phyloP scores from a whole-genome alignment of 768 basidiomycete species.

The Baorangia bicolor region DNA sequence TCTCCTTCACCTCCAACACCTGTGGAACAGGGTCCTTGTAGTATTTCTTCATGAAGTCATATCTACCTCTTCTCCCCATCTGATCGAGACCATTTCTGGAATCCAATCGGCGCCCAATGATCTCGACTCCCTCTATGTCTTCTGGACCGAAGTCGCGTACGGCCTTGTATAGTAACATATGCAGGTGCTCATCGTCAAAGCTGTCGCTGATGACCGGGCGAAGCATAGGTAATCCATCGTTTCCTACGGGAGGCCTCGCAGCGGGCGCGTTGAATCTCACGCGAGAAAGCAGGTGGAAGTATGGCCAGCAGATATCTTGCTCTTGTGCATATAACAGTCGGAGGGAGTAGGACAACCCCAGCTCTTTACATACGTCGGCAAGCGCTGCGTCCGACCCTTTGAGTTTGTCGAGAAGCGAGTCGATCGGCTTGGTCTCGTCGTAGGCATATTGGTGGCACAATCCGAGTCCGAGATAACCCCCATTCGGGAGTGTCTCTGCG shows the following conservation, averaged over 20 bases:
- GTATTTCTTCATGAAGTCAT: background rate
- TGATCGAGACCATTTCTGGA: too few relatives aligned
- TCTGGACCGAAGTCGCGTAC: background rate
- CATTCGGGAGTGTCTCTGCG: conserved; percentile 28
- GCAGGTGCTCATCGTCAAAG: background rate
- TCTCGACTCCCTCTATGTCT: background rate
- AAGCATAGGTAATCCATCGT: background rate
- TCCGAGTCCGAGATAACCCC: conserved; percentile 37
- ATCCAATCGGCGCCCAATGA: background rate
- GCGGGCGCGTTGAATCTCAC: background rate
- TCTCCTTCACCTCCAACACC: background rate
- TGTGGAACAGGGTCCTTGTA: background rate
- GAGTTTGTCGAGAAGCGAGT: background rate
- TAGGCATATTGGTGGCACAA: conserved; percentile 13
- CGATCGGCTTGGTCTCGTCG: background rate
- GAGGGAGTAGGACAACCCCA: background rate
- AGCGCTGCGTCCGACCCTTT: conserved; percentile 4
- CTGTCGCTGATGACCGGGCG: background rate
- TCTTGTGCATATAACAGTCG: background rate
- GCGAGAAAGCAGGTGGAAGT: background rate
- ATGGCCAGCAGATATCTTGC: background rate
- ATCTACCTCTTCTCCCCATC: background rate
- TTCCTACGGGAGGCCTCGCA: background rate
- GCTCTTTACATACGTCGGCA: conserved; percentile 1
- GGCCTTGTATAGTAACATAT: background rate